phyloP scores from a whole-genome alignment of 2,329 filamentous ascomycete species.

The Fusarium tuaranense region DNA sequence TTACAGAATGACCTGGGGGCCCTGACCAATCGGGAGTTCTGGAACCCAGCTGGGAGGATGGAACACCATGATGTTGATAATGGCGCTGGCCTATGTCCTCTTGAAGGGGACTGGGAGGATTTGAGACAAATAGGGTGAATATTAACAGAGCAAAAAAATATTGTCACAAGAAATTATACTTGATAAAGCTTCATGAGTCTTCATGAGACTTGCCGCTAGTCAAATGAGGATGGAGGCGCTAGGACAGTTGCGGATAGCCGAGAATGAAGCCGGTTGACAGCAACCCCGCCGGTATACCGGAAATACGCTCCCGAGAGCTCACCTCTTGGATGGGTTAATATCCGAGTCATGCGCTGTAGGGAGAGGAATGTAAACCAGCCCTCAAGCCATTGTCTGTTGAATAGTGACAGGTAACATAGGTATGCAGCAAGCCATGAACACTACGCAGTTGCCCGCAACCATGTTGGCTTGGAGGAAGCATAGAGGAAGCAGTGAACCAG shows the following conservation, averaged over 20 bases:
- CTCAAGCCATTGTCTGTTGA: background rate
- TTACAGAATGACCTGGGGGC: background rate
- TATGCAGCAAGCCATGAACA: background rate
- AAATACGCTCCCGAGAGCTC: background rate
- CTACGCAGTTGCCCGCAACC: slow-evolving; percentile 15
- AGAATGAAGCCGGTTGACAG: background rate
- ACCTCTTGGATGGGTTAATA: background rate
- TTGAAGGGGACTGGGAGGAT: background rate
- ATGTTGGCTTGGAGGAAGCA: slow-evolving; percentile 54
- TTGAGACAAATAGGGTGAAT: background rate
- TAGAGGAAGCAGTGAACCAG: slow-evolving; percentile 41
- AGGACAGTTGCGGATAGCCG: background rate
- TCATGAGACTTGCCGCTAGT: background rate
- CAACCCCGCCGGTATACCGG: background rate
- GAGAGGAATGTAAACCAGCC: background rate
- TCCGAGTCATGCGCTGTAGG: background rate
- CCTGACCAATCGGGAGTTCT: background rate
- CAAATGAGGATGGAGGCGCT: background rate
- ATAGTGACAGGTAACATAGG: background rate
- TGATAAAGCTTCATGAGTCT: background rate
- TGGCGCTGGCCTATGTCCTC: background rate
- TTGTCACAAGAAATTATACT: background rate
- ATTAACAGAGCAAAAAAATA: background rate
- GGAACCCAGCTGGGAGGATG: background rate
- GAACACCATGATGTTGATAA: background rate